phyloP scores from a whole-genome alignment of 176 grass and related monocot genomes.

The Calamus simplicifolius region DNA sequence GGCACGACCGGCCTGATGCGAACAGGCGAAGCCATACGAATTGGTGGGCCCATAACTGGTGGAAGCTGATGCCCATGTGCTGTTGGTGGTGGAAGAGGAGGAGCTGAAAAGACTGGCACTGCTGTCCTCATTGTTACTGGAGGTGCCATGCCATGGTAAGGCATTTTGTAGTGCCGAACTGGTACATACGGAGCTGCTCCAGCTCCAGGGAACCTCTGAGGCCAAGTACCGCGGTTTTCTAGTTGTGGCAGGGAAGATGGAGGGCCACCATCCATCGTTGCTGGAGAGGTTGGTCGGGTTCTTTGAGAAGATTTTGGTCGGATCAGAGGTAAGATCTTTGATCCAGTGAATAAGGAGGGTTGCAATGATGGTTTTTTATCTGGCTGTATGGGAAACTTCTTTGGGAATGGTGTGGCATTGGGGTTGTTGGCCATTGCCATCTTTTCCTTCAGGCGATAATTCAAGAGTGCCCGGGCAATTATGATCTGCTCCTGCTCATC shows the following conservation, averaged over 20 bases:
- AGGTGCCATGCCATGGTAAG: slow-evolving; percentile 85
- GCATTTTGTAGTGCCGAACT: slow-evolving; percentile 52
- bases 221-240: slow-evolving; percentile 33
- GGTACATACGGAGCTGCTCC: slow-evolving; percentile 90
- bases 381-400: slow-evolving; percentile 83
- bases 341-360: slow-evolving; percentile 55
- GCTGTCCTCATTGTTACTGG: slow-evolving; percentile 87
- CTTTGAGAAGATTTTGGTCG: slow-evolving; percentile 58
- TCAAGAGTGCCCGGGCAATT: slow-evolving; percentile 89
- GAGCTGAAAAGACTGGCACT: slow-evolving; percentile 95
- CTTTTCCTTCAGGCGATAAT: slow-evolving; percentile 87
- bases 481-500: slow-evolving; percentile 96
- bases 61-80: slow-evolving; percentile 47
- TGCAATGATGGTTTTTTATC: slow-evolving; percentile 46
- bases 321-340: slow-evolving; percentile 92
- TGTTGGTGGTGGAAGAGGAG: slow-evolving; percentile 62
- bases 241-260: slow-evolving; percentile 16
- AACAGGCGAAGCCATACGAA: slow-evolving; percentile 79
- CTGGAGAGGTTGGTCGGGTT: slow-evolving; percentile 43
- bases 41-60: slow-evolving; percentile 46
- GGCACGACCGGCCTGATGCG: slow-evolving; percentile 66
- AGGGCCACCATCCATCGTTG: slow-evolving; percentile 25
- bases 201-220: slow-evolving; percentile 58
- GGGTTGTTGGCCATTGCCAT: slow-evolving; percentile 90
- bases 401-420: slow-evolving; percentile 72